Evolutionary conservation across 331 rosid species (phyloP).

Genomic region (Rhamnella rubrinervis): DNA sequence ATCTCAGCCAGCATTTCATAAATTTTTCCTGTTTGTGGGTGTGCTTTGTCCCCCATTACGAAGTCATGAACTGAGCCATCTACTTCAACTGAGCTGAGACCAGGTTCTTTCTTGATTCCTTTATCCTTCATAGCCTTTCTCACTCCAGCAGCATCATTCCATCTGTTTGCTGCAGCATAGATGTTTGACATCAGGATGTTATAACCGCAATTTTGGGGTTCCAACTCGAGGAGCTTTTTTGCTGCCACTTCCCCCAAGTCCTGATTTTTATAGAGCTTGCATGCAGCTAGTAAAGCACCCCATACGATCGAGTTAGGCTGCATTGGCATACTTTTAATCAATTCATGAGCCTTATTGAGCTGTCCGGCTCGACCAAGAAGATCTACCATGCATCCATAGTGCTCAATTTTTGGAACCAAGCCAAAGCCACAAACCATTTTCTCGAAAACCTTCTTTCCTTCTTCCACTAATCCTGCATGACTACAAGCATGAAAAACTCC

Average conservation of each 20-base stretch:
- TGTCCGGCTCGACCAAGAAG: slow-evolving; percentile 56
- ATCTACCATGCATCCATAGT: slow-evolving; percentile 48
- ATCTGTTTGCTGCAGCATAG: slow-evolving; percentile 57
- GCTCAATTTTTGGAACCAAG: slow-evolving; percentile 50
- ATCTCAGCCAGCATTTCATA: slow-evolving; percentile 61
- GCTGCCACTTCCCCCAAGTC: slow-evolving; percentile 59
- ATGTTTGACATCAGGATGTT: slow-evolving; percentile 66
- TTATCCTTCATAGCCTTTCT: slow-evolving; percentile 46
- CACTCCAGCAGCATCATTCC: slow-evolving; percentile 54
- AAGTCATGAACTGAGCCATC: slow-evolving; percentile 61
- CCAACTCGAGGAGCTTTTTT: slow-evolving; percentile 49
- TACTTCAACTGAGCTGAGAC: slow-evolving; percentile 61
- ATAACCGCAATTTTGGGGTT: slow-evolving; percentile 52
- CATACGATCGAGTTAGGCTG: slow-evolving; percentile 48
- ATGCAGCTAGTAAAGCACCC: slow-evolving; percentile 71
- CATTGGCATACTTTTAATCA: slow-evolving; percentile 57
- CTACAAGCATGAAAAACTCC: slow-evolving; percentile 67
- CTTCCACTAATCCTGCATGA: slow-evolving; percentile 58
- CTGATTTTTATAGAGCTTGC: slow-evolving; percentile 51
- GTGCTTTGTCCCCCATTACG: slow-evolving; percentile 51
- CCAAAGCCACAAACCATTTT: slow-evolving; percentile 44
- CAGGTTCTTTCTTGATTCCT: slow-evolving; percentile 60
- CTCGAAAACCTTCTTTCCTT: slow-evolving; percentile 51
- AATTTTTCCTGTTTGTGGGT: slow-evolving; percentile 41
- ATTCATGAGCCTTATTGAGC: slow-evolving; percentile 47